Base-by-base conservation (phyloP, 2,329 filamentous ascomycete species). In the Colletotrichum australisinense region DNA sequence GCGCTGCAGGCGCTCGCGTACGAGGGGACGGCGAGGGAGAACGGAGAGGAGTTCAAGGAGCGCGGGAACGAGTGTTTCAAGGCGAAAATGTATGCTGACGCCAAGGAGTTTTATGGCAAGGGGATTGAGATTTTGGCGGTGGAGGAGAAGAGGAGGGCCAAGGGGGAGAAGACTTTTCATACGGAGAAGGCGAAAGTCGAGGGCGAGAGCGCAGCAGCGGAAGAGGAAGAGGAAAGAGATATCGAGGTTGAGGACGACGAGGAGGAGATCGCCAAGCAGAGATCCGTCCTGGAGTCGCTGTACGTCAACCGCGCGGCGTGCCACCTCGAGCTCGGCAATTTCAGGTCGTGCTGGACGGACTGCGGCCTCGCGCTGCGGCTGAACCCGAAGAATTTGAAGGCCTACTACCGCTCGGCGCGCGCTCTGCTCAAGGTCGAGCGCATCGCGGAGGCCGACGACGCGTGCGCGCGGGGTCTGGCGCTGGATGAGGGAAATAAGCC, bases 1-100 rank as follows among this genome's bases (percentile, higher is more conserved):
- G 97, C 97, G 0, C 88, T 99, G 73, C 93, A 94, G 80, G 96
- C 97, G 0, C 86, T 99, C 52, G 94, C 95, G 35, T 98, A 98
- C 81, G 97, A 99, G 85, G 97, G 97, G 24, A 95, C 95, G 9
- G 91, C 94, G 62, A 88, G 92, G 11, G 96, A 98, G 81, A 93
- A 97, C 74, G 93, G 92, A 24, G 85, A 89, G 57, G 94, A 94
- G 76, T 98, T 98, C 86, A 95, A 97, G 78, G 93, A 96, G 80
- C 94, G 95, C 77, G 97, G 97, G 42, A 99, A 99, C 81, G 96
- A 98, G 78, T 92, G 90, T 79, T 97, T 97, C 80, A 88, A 89
- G 77, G 87, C 88, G 68, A 92, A 91, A 82, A 87, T 90, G 60
- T 98, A 93, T 91, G 86, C 83, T 30, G 95, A 98, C 82, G 97